These are phyloP conservation scores for Amauroascus niger DNA, from an alignment of 2,329 filamentous ascomycete species.

Conservation along the genomic window DNA sequence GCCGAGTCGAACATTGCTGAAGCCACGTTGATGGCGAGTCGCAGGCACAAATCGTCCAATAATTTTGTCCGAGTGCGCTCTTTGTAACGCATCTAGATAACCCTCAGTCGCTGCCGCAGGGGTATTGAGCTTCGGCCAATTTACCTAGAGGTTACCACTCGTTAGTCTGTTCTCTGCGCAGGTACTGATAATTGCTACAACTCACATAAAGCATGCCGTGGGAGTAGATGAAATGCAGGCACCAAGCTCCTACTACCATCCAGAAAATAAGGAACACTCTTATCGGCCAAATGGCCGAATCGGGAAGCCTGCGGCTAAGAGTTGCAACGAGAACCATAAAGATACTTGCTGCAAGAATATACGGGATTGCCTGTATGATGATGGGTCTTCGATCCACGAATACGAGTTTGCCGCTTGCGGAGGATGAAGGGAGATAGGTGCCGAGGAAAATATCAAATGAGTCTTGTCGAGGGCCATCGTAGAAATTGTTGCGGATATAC, in stretches of 20 bases:
- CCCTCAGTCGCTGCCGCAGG: constrained; percentile 77
- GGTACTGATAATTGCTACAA: constrained; percentile 21
- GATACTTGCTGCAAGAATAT: constrained; percentile 72
- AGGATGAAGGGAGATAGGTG: constrained; percentile 64
- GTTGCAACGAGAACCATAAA: constrained; percentile 71
- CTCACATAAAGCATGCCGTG: constrained; percentile 93
- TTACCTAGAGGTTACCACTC: constrained; percentile 54
- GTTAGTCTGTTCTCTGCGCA: background rate
- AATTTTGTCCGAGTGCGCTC: constrained; percentile 71
- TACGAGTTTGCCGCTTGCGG: constrained; percentile 59
- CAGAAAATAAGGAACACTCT: constrained; percentile 75
- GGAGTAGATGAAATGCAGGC: constrained; percentile 63
- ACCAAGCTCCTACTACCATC: constrained; percentile 59
- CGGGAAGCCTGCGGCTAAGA: constrained; percentile 61
- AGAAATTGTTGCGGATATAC: constrained; percentile 89
- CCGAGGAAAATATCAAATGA: constrained; percentile 92
- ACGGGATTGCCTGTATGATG: constrained; percentile 86
- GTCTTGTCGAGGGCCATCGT: constrained; percentile 88
- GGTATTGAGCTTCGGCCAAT: constrained; percentile 95
- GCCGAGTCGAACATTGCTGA: constrained; percentile 70
- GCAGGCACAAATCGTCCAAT: constrained; percentile 60
- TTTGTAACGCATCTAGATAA: constrained; percentile 74
- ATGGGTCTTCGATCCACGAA: constrained; percentile 80
- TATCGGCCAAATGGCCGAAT: constrained; percentile 68
- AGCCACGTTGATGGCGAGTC: constrained; percentile 64